phyloP scores from a whole-genome alignment of 2,329 filamentous ascomycete species.

The Colletotrichum gigasporum region DNA sequence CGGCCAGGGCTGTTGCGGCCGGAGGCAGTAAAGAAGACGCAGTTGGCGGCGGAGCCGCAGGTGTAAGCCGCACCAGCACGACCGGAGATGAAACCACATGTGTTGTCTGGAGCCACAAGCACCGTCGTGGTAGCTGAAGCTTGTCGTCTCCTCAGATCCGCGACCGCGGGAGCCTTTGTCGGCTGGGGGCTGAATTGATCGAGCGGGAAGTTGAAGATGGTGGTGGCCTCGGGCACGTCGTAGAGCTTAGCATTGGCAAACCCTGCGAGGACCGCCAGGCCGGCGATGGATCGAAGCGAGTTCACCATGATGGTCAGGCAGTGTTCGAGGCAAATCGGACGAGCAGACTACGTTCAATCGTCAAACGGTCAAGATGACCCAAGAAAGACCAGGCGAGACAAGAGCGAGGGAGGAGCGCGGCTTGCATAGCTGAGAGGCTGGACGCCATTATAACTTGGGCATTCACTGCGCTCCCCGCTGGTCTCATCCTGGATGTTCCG shows the following conservation, averaged over 20 bases:
- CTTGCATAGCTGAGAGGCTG: slow-evolving; percentile 4
- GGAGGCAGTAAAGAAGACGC: slow-evolving; percentile 49
- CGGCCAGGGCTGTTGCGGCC: slow-evolving; percentile 40
- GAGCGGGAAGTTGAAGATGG: slow-evolving; percentile 40
- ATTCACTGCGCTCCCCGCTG: not conserved
- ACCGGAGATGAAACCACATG: slow-evolving; percentile 59
- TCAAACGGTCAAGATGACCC: not conserved
- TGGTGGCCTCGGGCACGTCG: slow-evolving; percentile 47
- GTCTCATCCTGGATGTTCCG: slow-evolving; percentile 6
- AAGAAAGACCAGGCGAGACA: not conserved
- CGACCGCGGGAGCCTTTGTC: slow-evolving; percentile 48
- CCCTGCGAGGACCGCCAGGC: slow-evolving; percentile 40
- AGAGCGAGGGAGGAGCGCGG: not conserved
- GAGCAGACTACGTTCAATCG: not conserved
- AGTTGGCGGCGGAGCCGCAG: slow-evolving; percentile 46
- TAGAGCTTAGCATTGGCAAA: slow-evolving; percentile 46
- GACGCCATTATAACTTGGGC: slow-evolving; percentile 15
- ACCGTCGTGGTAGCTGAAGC: slow-evolving; percentile 43
- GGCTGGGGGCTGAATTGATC: slow-evolving; percentile 51
- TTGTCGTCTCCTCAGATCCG: slow-evolving; percentile 44
- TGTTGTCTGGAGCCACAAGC: slow-evolving; percentile 59
- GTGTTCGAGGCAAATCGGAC: not conserved
- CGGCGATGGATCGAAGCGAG: slow-evolving; percentile 35
- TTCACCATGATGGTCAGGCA: slow-evolving; percentile 35
- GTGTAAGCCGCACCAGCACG: slow-evolving; percentile 49